phyloP scores from a whole-genome alignment of 83 land plant species.

The Picea abies region DNA sequence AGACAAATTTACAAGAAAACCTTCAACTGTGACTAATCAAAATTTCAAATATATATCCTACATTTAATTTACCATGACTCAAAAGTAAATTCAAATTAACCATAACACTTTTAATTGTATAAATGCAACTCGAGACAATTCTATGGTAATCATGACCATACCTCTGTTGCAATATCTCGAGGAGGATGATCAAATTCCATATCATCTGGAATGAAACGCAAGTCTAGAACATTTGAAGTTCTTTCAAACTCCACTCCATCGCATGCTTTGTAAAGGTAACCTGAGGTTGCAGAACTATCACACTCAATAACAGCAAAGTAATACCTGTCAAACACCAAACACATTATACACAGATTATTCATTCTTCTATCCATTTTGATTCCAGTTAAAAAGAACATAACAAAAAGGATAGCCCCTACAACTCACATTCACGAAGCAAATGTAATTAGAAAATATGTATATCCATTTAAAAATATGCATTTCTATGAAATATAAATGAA shows the following conservation, averaged over 20 bases:
- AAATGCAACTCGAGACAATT: background rate
- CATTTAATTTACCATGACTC: background rate
- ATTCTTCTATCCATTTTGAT: too few relatives aligned
- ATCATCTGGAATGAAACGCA: conserved; percentile 86
- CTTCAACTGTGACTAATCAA: background rate
- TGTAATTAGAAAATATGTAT: too few relatives aligned
- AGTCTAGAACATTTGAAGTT: conserved; percentile 76
- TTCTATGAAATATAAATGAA: too few relatives aligned
- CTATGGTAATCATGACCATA: conserved; percentile 20
- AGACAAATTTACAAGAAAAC: background rate
- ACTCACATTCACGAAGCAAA: too few relatives aligned
- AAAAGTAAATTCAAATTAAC: background rate
- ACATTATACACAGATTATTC: too few relatives aligned
- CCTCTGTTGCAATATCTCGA: conserved; percentile 86
- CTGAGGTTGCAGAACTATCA: conserved; percentile 84
- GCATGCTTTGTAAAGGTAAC: conserved; percentile 70
- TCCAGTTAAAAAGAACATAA: too few relatives aligned
- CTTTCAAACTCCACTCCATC: conserved; percentile 89
- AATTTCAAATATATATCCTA: background rate
- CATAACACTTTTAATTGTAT: background rate
- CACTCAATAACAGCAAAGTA: conserved; percentile 90
- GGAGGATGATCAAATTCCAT: conserved; percentile 79
- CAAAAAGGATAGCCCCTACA: too few relatives aligned
- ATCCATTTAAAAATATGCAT: too few relatives aligned
- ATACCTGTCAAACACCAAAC: conserved; percentile 48